Conservation (phyloP, 345 rosid genomes). For the Acer saccharum region DNA sequence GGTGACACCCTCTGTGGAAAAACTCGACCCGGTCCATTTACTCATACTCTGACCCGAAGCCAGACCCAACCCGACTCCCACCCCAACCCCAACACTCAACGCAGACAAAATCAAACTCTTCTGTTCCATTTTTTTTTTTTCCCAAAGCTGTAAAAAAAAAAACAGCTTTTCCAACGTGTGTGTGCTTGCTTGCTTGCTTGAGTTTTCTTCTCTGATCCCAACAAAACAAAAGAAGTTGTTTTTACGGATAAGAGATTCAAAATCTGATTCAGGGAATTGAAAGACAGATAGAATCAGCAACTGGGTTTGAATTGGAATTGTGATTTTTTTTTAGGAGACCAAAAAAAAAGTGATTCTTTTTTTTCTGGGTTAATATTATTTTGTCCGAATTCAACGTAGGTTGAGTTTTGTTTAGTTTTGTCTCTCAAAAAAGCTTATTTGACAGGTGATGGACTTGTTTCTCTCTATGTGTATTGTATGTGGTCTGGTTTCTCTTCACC, state of each 20-base stretch:
- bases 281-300: neutral
- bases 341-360: neutral
- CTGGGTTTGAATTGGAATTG: neutral
- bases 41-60: conserved; percentile 76
- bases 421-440: conserved; percentile 10
- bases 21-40: conserved; percentile 52
- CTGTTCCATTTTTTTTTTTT: conserved; percentile 61
- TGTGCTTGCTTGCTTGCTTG: neutral
- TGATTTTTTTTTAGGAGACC: neutral
- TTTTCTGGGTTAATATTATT: neutral
- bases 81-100: conserved; percentile 81
- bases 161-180: neutral
- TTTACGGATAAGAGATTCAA: neutral
- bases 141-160: neutral
- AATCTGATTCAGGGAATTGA: no score
- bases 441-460: conserved; percentile 26
- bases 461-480: conserved; percentile 11
- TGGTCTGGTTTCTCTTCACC: conserved; percentile 32
- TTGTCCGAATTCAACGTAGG: conserved; percentile 24
- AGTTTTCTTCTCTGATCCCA: conserved; percentile 10
- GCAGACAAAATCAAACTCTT: conserved; percentile 75
- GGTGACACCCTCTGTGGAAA: conserved; percentile 49
- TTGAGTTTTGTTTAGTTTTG: neutral
- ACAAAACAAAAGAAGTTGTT: neutral
- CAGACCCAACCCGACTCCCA: conserved; percentile 83